Percentiles rank a stretch among this genome's conserved stretches.
Evolutionary conservation across 129 eudicot genomes (phyloP).

Genomic region (Centrapalus pauciflorus): DNA sequence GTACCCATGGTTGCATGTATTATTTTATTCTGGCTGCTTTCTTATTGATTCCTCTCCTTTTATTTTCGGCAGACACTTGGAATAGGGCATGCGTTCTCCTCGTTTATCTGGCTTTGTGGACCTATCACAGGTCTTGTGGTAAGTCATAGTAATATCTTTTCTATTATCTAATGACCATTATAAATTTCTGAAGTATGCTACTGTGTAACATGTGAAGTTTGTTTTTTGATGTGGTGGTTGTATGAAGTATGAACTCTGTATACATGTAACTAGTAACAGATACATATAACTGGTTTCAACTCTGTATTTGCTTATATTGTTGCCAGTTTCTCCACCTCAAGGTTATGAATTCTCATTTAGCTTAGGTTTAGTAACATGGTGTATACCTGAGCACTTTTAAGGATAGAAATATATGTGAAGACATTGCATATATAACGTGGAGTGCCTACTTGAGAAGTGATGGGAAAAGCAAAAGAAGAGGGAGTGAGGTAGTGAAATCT

Average conservation of each 20-base stretch:
- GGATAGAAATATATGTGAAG: slow-evolving; percentile 5
- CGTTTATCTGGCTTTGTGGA: slow-evolving; percentile 98
- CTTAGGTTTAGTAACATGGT: background rate
- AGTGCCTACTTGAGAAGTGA: slow-evolving; percentile 4
- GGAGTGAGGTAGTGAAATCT: background rate
- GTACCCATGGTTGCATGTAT: slow-evolving; percentile 6
- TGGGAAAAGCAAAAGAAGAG: background rate
- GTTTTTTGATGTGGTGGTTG: slow-evolving; percentile 1
- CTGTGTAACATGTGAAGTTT: background rate
- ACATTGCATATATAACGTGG: slow-evolving; percentile 6
- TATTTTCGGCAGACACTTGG: slow-evolving; percentile 78
- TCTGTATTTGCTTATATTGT: background rate
- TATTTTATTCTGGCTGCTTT: background rate
- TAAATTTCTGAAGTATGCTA: slow-evolving; percentile 1
- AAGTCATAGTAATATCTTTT: slow-evolving; percentile 30
- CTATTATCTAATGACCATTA: background rate
- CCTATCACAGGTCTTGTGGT: slow-evolving; percentile 99
- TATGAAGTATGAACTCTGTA: background rate
- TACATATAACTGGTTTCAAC: background rate
- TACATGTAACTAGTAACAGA: no score
- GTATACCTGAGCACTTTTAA: slow-evolving; percentile 7
- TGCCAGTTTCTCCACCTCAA: background rate
- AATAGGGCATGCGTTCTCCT: slow-evolving; percentile 90
- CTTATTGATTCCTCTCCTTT: slow-evolving; percentile 6
- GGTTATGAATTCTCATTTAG: background rate